A percentile compares a stretch with the other conserved stretches of the same genome.
Conservation (phyloP, 768 basidiomycete species). For the Guyanaporus albipodus region DNA sequence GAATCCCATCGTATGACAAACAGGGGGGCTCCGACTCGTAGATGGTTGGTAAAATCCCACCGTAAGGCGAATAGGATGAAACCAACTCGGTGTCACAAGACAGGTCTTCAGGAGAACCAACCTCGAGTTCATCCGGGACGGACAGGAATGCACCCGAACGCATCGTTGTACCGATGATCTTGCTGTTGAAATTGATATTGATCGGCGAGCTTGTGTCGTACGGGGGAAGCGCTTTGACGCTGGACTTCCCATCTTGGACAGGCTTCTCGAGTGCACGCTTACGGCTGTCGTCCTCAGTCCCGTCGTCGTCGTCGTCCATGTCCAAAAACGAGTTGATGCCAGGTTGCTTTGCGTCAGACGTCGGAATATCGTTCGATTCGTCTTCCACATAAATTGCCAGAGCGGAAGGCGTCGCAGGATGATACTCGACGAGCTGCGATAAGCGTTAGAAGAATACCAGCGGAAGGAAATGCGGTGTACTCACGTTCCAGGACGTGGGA, state of each 20-base stretch:
- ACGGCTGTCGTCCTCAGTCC: neutral
- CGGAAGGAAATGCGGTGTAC: neutral
- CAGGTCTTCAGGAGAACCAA: neutral
- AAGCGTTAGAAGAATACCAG: neutral
- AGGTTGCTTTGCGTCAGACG: neutral
- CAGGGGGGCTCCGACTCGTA: neutral
- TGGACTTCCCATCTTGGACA: neutral
- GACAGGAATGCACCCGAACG: constrained; percentile 12
- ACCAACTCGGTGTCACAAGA: neutral
- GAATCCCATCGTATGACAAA: neutral
- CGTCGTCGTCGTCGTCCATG: constrained; percentile 8
- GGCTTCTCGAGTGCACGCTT: neutral
- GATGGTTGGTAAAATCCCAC: neutral
- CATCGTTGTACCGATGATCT: constrained; percentile 13
- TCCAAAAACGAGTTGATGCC: constrained; percentile 15
- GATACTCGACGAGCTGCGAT: constrained; percentile 11
- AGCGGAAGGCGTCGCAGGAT: constrained; percentile 11
- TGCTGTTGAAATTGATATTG: constrained; percentile 8
- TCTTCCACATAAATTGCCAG: constrained; percentile 20
- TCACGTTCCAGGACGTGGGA: constrained; percentile 19
- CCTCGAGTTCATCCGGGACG: neutral
- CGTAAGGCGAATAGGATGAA: neutral
- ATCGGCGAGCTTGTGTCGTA: constrained; percentile 10
- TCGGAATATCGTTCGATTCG: constrained; percentile 8
- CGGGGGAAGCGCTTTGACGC: constrained; percentile 2